Conservation (phyloP, 441 rosid genomes). For the California macrophylla region DNA sequence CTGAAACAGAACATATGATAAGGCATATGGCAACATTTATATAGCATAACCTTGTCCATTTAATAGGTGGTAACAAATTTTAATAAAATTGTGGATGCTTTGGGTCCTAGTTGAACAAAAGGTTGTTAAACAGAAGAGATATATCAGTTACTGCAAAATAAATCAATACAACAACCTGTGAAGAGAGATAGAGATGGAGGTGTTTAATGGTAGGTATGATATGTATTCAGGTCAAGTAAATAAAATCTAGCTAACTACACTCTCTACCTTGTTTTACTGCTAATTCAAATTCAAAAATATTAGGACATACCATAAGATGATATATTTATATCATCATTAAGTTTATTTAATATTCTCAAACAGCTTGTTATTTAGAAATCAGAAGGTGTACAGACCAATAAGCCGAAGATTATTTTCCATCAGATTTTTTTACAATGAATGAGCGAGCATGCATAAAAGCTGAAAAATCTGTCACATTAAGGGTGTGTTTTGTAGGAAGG, state of each 20-base stretch:
- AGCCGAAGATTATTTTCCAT: not conserved
- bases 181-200: not conserved
- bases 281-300: not conserved
- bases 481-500: not conserved
- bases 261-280: not conserved
- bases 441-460: not conserved
- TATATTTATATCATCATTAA: not conserved
- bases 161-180: not conserved
- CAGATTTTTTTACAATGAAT: not conserved
- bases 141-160: not conserved
- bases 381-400: not conserved
- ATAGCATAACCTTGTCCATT: no score
- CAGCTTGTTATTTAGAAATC: not conserved
- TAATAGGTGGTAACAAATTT: not conserved
- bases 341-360: no score
- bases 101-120: not conserved
- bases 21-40: not conserved
- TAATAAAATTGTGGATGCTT: not conserved
- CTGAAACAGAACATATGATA: not conserved
- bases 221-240: not conserved
- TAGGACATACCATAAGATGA: not conserved
- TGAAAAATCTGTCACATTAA: not conserved
- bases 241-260: not conserved
- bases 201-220: not conserved
- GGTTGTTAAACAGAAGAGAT: not conserved